Percentiles rank a stretch among this genome's conserved stretches.
Conservation (phyloP, 331 rosid species). For the Rhamnella rubrinervis region DNA sequence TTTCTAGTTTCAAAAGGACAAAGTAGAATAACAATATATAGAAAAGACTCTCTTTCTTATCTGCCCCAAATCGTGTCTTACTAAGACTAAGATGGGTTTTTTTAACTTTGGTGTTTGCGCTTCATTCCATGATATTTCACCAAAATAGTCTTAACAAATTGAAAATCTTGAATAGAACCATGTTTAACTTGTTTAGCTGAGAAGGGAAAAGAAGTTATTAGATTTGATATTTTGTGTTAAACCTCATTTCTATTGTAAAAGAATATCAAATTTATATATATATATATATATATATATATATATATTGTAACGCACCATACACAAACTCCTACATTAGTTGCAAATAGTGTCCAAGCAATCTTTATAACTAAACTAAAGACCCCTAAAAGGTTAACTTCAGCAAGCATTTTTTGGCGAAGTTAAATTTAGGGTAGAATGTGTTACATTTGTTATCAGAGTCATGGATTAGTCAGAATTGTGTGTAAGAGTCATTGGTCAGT, state of each 20-base stretch:
- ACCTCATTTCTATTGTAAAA: not conserved
- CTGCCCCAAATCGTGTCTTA: no score
- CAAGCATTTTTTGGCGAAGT: no score
- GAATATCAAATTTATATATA: not conserved
- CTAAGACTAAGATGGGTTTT: not conserved
- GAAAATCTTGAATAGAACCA: constrained; percentile 1
- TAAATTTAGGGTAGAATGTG: no score
- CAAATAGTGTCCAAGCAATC: no score
- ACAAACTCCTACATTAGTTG: no score
- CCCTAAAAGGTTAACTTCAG: no score
- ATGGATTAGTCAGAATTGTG: no score
- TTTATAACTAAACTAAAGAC: no score
- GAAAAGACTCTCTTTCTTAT: not conserved
- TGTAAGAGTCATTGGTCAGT: no score
- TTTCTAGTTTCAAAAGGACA: not conserved
- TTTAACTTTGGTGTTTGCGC: not conserved
- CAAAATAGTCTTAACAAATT: not conserved
- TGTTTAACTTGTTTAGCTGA: constrained; percentile 16
- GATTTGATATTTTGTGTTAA: constrained; percentile 5
- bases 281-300: no score
- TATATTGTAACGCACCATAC: no score
- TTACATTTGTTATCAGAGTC: no score
- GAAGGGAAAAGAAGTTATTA: constrained; percentile 14
- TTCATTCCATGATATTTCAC: not conserved
- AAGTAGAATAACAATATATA: not conserved